Conservation (phyloP, 176 grass and related monocot genomes). For the Oryza glaberrima region DNA sequence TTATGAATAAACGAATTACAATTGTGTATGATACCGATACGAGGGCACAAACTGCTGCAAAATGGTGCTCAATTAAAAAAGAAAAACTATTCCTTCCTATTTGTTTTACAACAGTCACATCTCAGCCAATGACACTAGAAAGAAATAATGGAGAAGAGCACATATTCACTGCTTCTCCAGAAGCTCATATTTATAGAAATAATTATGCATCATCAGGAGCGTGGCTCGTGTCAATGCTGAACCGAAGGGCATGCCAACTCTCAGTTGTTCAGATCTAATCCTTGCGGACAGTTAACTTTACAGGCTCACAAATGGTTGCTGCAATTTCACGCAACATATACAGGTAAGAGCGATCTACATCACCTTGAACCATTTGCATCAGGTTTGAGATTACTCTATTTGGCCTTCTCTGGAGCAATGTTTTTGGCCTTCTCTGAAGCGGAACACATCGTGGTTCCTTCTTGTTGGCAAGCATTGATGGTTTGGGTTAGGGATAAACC, state of each 20-base stretch:
- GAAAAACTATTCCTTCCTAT: conserved; percentile 46
- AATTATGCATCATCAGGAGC: conserved; percentile 39
- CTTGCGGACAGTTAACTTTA: conserved; percentile 79
- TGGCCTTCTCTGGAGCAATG: conserved; percentile 29
- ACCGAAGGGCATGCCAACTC: conserved; percentile 33
- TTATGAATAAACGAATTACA: conserved; percentile 53
- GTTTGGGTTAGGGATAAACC: conserved; percentile 23
- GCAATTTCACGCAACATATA: conserved; percentile 54
- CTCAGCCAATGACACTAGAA: conserved; percentile 42
- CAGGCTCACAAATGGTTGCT: conserved; percentile 53
- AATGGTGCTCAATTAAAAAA: background rate
- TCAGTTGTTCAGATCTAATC: conserved; percentile 55
- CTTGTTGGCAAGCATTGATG: conserved; percentile 23
- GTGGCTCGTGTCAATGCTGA: conserved; percentile 39
- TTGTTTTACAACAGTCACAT: conserved; percentile 54
- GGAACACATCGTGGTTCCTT: conserved; percentile 18
- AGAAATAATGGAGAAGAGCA: conserved; percentile 53
- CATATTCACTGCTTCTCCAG: conserved; percentile 56
- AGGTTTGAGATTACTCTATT: conserved; percentile 30
- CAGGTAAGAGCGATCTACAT: conserved; percentile 46
- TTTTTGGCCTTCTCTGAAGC: conserved; percentile 23
- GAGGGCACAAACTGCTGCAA: conserved; percentile 40
- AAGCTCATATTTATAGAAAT: conserved; percentile 43
- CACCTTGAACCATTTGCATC: conserved; percentile 43
- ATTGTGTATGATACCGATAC: conserved; percentile 28